Evolutionary conservation across 169 alveolate genomes (phyloP), one percentile per base, ranked within the genome.

Genomic region (Plasmodium coatneyi): DNA sequence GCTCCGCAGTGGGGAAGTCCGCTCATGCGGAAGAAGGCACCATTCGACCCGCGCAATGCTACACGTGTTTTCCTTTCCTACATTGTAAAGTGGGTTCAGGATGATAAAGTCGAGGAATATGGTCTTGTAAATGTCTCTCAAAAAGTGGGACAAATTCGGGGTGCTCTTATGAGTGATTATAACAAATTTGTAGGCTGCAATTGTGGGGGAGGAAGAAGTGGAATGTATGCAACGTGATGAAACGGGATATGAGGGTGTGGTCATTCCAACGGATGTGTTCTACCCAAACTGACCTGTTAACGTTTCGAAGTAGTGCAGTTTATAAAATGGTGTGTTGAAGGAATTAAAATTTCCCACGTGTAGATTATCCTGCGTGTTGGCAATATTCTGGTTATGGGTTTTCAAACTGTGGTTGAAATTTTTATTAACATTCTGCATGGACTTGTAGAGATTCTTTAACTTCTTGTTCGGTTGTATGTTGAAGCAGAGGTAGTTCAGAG

Each of bases 401-500:
- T 78, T 89, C 32, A 79, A 19, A 60, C 66, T 87, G n/a, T 19
- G 41, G 41, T 79, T 89, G 16, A 89, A 60, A 79, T 79, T 79
- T 79, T 89, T 89, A 39, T 60, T 79, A 6, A 54, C 30, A 89
- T 79, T 72, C 19, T 56, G 71, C 14, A 49, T 41, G 12, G 82
- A 56, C 34, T 89, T 89, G 76, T 89, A 89, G 2, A 89, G 71
- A 70, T 89, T 89, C 56, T 89, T 89, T 52, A 89, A 79, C 60
- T 79, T 89, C 81, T 79, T 89, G 72, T 89, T 89, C 43, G 94
- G 94, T n/a, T 89, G 94, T 54, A 89, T 89, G 81, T 89, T 89
- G 81, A 70, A 89, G 72, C 94, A 89, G 49, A 89, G 49, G 71
- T 89, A 89, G 52, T 89, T 89, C 14, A 89, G 81, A 7, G 94